phyloP scores from a whole-genome alignment of 805 yeast genomes.

The Candida insectalens region DNA sequence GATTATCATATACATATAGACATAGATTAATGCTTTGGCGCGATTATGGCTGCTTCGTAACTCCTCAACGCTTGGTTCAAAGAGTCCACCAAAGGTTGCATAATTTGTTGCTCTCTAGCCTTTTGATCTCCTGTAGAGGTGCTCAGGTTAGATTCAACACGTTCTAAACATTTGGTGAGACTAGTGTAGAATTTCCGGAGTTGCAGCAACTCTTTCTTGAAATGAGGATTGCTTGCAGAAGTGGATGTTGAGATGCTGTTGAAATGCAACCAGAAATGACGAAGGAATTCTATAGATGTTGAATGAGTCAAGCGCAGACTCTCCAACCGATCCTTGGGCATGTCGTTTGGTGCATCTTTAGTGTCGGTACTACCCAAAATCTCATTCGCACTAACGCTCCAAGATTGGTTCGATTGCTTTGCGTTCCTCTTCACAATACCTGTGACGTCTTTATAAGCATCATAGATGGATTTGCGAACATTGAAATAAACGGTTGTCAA shows the following conservation, averaged over 20 bases:
- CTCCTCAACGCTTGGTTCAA: constrained; percentile 34
- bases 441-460: constrained; percentile 35
- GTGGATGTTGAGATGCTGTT: constrained; percentile 25
- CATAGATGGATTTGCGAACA: constrained; percentile 27
- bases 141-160: constrained; percentile 27
- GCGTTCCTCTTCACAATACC: constrained; percentile 42
- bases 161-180: constrained; percentile 34
- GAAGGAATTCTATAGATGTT: constrained; percentile 64
- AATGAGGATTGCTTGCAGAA: constrained; percentile 20
- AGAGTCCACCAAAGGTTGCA: constrained; percentile 36
- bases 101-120: constrained; percentile 11
- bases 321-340: constrained; percentile 25
- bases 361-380: not conserved
- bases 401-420: constrained; percentile 41
- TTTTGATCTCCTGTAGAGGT: constrained; percentile 10
- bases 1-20: no score
- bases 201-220: constrained; percentile 21
- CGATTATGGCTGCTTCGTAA: constrained; percentile 33
- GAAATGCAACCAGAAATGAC: constrained; percentile 66
- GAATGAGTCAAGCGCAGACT: constrained; percentile 53
- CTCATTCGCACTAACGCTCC: constrained; percentile 23
- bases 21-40: constrained; percentile 6
- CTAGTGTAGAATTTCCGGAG: constrained; percentile 39
- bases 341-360: constrained; percentile 18
- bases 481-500: constrained; percentile 16